Evolutionary conservation across 345 rosid genomes (phyloP), one percentile per base, ranked within the genome.

Genomic region (Brassica carinata): DNA sequence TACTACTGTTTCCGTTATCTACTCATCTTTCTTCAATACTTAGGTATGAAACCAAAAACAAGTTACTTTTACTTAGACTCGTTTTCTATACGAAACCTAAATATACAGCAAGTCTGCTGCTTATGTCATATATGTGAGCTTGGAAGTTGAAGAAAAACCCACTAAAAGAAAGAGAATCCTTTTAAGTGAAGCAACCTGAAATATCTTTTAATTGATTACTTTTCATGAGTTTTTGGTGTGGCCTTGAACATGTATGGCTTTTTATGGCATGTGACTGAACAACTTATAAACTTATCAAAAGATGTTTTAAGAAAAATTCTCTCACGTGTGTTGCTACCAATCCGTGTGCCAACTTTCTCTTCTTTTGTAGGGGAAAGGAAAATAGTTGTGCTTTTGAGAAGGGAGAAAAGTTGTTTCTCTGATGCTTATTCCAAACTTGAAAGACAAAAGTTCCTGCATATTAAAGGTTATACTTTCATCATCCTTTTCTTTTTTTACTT

Each of bases 341-440:
- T 76, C 4, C 84, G 84, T 81, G 81, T 72, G 74, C 72, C 26
- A 77, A 59, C 84, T 71, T 81, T 71, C 64, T 76, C 69, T 81
- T 76, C 18, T 57, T 38, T 70, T 57, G 29, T 0, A 1, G 72
- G 2, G 9, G 38, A 75, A 80, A 33, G 2, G 38, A 75, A 80
- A 75, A 64, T 70, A 70, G 72, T 76, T 72, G 69, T 40, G 77
- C 74, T 77, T 81, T 81, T 66, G 65, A 76, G 74, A 72, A 65
- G 71, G 59, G 29, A 68, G 29, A 66, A 59, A 71, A 7, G 73
- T 76, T 71, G 69, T 43, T 59, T 61, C 17, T 51, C 15, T 23
- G 75, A 81, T 81, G 81, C 84, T 76, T 76, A 81, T 81, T 81
- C 77, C 64, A 72, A 81, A 81, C 81, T 81, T 81, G 71, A 66